Percentiles rank a stretch among this genome's conserved stretches.
These are phyloP conservation scores for Fragaria vesca DNA, from an alignment of 306 rosid genomes.

Conservation along the genomic window DNA sequence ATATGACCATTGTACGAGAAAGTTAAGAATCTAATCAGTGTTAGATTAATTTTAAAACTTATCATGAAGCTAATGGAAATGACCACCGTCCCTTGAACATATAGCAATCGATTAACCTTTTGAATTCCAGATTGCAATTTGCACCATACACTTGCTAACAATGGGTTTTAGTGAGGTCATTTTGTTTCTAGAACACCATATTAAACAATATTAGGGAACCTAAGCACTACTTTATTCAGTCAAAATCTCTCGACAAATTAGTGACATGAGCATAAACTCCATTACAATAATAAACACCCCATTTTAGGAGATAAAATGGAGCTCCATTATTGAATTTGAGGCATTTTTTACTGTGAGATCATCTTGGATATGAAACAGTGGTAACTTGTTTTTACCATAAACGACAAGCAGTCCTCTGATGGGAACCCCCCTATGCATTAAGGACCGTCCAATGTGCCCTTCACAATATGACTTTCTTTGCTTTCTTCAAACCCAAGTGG, in stretches of 20 bases:
- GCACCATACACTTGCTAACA: neutral
- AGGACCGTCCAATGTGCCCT: constrained; percentile 51
- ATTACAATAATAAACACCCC: neutral
- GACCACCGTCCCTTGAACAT: neutral
- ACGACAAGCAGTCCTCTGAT: constrained; percentile 27
- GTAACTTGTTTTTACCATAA: constrained; percentile 18
- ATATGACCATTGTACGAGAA: neutral
- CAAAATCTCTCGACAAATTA: neutral
- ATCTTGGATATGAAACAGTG: neutral
- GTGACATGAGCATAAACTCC: neutral
- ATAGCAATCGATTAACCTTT: neutral
- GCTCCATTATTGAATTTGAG: neutral
- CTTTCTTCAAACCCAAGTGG: constrained; percentile 29
- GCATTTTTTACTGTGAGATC: too few species aligned
- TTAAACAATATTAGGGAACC: too few species aligned
- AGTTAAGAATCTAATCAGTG: neutral
- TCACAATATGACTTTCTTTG: neutral
- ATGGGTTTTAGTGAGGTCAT: neutral
- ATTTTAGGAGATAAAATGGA: neutral
- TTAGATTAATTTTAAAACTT: neutral
- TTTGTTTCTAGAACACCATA: neutral
- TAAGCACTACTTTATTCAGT: neutral
- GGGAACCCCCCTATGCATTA: constrained; percentile 31
- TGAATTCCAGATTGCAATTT: neutral
- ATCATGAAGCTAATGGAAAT: neutral